Evolutionary conservation across 768 basidiomycete species (phyloP).

Genomic region (Filobasidium wieringae): DNA sequence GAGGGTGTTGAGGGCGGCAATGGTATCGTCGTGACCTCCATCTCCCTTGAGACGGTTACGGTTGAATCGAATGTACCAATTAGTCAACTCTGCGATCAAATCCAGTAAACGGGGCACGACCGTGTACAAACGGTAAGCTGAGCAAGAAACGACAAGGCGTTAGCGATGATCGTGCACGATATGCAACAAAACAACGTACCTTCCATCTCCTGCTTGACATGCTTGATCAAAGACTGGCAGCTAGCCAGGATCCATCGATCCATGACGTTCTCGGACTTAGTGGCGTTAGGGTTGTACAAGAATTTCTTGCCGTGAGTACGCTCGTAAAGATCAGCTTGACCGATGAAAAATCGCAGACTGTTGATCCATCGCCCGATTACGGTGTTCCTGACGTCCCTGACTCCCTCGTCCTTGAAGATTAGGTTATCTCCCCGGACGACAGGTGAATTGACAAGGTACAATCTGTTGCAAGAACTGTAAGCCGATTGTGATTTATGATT

Average conservation of each 20-base stretch:
- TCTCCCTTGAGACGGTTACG: slow-evolving; percentile 90
- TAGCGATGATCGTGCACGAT: background rate
- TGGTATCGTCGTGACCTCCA: slow-evolving; percentile 75
- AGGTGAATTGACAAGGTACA: slow-evolving; percentile 98
- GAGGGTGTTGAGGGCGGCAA: slow-evolving; percentile 79
- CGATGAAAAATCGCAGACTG: slow-evolving; percentile 96
- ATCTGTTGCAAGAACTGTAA: slow-evolving; percentile 43
- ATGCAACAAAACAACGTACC: slow-evolving; percentile 39
- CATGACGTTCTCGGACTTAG: slow-evolving; percentile 84
- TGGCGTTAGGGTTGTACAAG: slow-evolving; percentile 73
- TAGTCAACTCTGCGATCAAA: slow-evolving; percentile 89
- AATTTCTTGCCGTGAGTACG: slow-evolving; percentile 68
- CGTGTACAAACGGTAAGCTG: slow-evolving; percentile 84
- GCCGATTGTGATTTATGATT: background rate
- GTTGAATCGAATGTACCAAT: slow-evolving; percentile 99
- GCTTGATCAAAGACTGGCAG: slow-evolving; percentile 89
- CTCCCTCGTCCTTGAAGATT: slow-evolving; percentile 94
- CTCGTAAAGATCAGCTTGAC: slow-evolving; percentile 77
- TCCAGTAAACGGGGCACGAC: slow-evolving; percentile 89
- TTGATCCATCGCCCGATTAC: slow-evolving; percentile 97
- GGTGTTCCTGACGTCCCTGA: slow-evolving; percentile 89
- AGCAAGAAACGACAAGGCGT: background rate
- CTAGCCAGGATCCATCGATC: slow-evolving; percentile 95
- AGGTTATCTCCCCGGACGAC: slow-evolving; percentile 96
- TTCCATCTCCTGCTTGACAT: slow-evolving; percentile 89